Evolutionary conservation across 768 basidiomycete species (phyloP), one percentile per base, ranked within the genome.

Genomic region (Lentinula lateritia): DNA sequence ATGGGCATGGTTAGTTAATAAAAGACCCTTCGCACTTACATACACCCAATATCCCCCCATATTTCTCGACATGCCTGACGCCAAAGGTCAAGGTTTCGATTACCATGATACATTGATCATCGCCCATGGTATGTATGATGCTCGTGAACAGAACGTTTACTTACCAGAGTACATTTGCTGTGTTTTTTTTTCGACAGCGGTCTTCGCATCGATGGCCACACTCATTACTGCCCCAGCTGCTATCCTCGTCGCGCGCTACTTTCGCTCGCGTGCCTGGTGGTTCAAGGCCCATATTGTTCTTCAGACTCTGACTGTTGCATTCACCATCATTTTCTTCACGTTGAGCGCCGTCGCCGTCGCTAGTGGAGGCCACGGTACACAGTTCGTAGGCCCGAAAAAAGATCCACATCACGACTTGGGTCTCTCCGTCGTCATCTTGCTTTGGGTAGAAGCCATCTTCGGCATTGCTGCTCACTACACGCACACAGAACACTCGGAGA

Each of bases 341-440:
- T n/a, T 66, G 16, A 52, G 64, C 50, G 32, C 64, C 41, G 38
- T 59, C 18, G 64, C 66, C 4, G 64, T 66, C 6, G 8, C 39
- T 28, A 52, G 50, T 50, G 58, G 57, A 38, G 62, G 60, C n/a
- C 39, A 64, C 62, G 63, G 62, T 32, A 45, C 43, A 38, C 66
- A 66, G 52, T 62, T 66, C 39, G 41, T 39, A 20, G 66, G 66
- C 7, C 62, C 52, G 16, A 41, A 52, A 53, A 57, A 48, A 5
- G 66, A 66, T 45, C 60, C 64, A 8, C 66, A 66, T 58, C 66
- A 66, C 62, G 64, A 65, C 61, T 36, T 66, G 46, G 66, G 66
- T 35, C 50, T 66, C 45, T 20, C 64, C 6, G 46, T 66, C 20
- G 52, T 61, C 52, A 41, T 66, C 45, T 58, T 66, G 18, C 63